These are phyloP conservation scores for Hyphopichia homilentoma DNA, from an alignment of 805 yeast genomes.

Conservation along the genomic window DNA sequence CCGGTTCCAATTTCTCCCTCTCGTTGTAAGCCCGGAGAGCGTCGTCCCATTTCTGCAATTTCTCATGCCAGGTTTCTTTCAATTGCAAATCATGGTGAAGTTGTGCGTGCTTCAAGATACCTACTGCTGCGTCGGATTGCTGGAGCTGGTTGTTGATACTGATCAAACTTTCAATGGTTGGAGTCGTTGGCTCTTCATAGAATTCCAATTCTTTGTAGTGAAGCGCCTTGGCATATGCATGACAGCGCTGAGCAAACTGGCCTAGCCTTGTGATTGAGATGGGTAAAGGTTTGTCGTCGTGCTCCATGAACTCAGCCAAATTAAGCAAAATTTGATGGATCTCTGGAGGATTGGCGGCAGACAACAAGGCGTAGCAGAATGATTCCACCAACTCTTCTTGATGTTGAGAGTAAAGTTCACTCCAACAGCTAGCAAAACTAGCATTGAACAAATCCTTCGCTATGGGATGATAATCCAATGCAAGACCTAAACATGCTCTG, in stretches of 20 bases:
- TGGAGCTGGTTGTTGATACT: slow-evolving; percentile 92
- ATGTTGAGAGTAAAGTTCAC: slow-evolving; percentile 80
- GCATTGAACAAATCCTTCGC: slow-evolving; percentile 92
- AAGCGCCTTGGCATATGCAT: slow-evolving; percentile 95
- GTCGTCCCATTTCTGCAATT: slow-evolving; percentile 96
- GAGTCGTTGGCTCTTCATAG: slow-evolving; percentile 86
- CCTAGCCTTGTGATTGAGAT: slow-evolving; percentile 88
- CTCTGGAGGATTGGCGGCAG: slow-evolving; percentile 93
- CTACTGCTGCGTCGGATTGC: slow-evolving; percentile 97
- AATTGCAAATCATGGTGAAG: slow-evolving; percentile 85
- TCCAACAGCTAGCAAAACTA: slow-evolving; percentile 95
- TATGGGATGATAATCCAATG: slow-evolving; percentile 80
- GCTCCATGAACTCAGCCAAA: slow-evolving; percentile 95
- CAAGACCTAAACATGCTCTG: slow-evolving; percentile 87
- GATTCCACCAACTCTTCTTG: slow-evolving; percentile 87
- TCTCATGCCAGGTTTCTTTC: slow-evolving; percentile 97
- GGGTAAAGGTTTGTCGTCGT: slow-evolving; percentile 91
- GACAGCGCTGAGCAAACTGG: slow-evolving; percentile 90
- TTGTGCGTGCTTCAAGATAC: slow-evolving; percentile 91
- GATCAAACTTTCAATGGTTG: slow-evolving; percentile 88
- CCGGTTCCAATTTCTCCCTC: slow-evolving; percentile 61
- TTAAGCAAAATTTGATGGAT: slow-evolving; percentile 86
- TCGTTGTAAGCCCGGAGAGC: slow-evolving; percentile 87
- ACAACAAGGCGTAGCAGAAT: slow-evolving; percentile 79
- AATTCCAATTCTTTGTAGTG: slow-evolving; percentile 95